Base-by-base conservation (phyloP, 352 stramenopile genomes). In the Pythium dissotocum region DNA sequence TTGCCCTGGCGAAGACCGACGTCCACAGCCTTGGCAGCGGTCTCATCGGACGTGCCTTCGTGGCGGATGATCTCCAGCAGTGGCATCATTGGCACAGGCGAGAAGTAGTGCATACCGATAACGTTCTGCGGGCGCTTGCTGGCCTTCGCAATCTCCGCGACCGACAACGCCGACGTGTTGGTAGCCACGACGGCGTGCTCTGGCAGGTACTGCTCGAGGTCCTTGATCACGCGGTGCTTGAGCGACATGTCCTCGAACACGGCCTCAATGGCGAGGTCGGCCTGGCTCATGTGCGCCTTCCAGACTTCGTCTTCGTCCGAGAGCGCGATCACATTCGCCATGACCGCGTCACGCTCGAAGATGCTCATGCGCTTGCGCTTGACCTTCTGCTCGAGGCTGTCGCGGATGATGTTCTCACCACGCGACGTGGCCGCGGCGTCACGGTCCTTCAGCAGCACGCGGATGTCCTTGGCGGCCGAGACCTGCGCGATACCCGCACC, bases 61-160 rank as follows among this genome's bases (percentile, higher is more conserved):
- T 99, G 96, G 67, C 93, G 95, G 77, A 99, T 99, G 46, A 99
- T 98, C 81, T 99, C 97, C 64, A 99, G 81, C 49, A 99, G 82
- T 28, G 96, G 97, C 98, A 99, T 99, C 52, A 83, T 93, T 14
- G 96, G 95, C 61, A 99, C 98, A 30, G 98, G 98, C 32, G 88
- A 98, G 77, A 99, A 99, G 82, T 99, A 99, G 83, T 99, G 98
- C 96, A 99, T 99, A 53, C 98, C 98, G 28, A 99, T 95, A 18
- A 98, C 87, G 59, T 96, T 97, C 70, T 98, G 79, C 14, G 92
- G 93, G 9, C 85, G 84, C 68, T 89, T 90, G 71, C 78, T 89
- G 7, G 81, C 80, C 55, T 80, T 79, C 30, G 97, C 97, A 71
- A 99, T 99, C 59, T 98, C 90, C 9, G 82, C 88, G 69, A 99